phyloP scores from a whole-genome alignment of 176 grass and related monocot genomes.

The Cenchrus purpureus region DNA sequence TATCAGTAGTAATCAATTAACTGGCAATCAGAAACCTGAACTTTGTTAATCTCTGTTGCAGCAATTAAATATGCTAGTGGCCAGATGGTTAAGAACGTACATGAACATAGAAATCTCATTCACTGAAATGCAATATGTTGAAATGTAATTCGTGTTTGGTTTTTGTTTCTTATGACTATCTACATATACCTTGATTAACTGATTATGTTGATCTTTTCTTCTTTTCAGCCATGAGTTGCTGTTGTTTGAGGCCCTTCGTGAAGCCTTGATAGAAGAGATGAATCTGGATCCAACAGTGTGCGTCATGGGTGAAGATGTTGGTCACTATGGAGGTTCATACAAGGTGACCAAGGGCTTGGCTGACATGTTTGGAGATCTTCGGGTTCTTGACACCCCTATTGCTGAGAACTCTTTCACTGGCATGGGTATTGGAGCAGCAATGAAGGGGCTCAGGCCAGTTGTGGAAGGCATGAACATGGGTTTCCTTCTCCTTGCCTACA shows the following conservation, averaged over 20 bases:
- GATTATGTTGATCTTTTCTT: slow-evolving; percentile 3
- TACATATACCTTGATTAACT: not conserved
- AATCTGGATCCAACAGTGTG: slow-evolving; percentile 79
- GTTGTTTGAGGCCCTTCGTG: slow-evolving; percentile 84
- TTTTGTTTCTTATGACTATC: not conserved
- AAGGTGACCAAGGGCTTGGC: slow-evolving; percentile 86
- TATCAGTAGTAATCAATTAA: not conserved
- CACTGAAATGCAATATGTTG: not conserved
- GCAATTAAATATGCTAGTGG: not conserved
- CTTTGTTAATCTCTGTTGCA: slow-evolving; percentile 20
- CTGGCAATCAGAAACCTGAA: not conserved
- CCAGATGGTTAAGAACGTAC: not conserved
- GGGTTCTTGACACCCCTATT: slow-evolving; percentile 89
- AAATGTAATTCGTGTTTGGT: not conserved
- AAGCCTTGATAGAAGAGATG: slow-evolving; percentile 97
- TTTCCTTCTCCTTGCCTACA: slow-evolving; percentile 89
- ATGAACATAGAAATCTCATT: not conserved
- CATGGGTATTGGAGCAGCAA: slow-evolving; percentile 89
- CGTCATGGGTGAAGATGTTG: slow-evolving; percentile 84
- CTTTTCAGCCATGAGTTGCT: slow-evolving; percentile 68
- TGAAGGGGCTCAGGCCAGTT: slow-evolving; percentile 75
- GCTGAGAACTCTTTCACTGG: slow-evolving; percentile 87
- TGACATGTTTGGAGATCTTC: slow-evolving; percentile 79
- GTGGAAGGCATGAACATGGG: slow-evolving; percentile 99
- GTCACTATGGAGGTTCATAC: slow-evolving; percentile 91